Evolutionary conservation across 192 early-diverging fungal species (phyloP).

Genomic region (Linderina pennispora): DNA sequence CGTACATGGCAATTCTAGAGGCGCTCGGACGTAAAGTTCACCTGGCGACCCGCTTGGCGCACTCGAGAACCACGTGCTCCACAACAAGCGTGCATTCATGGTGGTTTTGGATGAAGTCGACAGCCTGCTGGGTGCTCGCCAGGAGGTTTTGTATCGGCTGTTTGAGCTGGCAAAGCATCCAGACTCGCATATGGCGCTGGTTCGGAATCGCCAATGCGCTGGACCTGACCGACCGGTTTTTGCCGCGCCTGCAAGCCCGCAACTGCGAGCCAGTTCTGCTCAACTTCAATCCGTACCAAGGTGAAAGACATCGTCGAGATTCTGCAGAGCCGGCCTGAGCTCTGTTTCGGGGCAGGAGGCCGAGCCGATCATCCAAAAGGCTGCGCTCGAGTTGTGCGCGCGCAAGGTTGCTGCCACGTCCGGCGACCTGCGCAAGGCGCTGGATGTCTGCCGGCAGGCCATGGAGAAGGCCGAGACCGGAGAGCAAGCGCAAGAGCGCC

Average conservation of each 20-base stretch:
- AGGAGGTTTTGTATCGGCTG: slow-evolving; percentile 81
- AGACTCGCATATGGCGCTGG: slow-evolving; percentile 61
- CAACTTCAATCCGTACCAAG: slow-evolving; percentile 85
- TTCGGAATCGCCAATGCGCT: slow-evolving; percentile 95
- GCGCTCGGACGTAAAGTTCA: too few relatives aligned
- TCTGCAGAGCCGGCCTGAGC: slow-evolving; percentile 73
- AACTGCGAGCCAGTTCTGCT: slow-evolving; percentile 75
- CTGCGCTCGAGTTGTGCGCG: slow-evolving; percentile 87
- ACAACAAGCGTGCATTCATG: slow-evolving; percentile 45
- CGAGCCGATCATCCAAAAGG: slow-evolving; percentile 66
- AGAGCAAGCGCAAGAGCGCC: slow-evolving; percentile 45
- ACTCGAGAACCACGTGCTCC: slow-evolving; percentile 51
- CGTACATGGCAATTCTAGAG: slow-evolving; percentile 61
- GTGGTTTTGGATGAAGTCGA: slow-evolving; percentile 94
- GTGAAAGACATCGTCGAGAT: slow-evolving; percentile 82
- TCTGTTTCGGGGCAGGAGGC: slow-evolving; percentile 32
- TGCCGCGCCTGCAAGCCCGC: slow-evolving; percentile 79
- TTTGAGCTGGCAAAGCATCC: slow-evolving; percentile 61
- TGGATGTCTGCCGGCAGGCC: slow-evolving; percentile 81
- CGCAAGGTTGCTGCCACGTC: slow-evolving; percentile 82
- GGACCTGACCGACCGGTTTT: slow-evolving; percentile 80
- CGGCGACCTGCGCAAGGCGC: slow-evolving; percentile 73
- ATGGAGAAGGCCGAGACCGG: slow-evolving; percentile 76
- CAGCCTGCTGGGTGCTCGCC: slow-evolving; percentile 69
- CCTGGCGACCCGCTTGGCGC: slow-evolving; percentile 42